Conservation (phyloP, 139 green algal genomes). For the Chlamydomonas sphaeroides region DNA sequence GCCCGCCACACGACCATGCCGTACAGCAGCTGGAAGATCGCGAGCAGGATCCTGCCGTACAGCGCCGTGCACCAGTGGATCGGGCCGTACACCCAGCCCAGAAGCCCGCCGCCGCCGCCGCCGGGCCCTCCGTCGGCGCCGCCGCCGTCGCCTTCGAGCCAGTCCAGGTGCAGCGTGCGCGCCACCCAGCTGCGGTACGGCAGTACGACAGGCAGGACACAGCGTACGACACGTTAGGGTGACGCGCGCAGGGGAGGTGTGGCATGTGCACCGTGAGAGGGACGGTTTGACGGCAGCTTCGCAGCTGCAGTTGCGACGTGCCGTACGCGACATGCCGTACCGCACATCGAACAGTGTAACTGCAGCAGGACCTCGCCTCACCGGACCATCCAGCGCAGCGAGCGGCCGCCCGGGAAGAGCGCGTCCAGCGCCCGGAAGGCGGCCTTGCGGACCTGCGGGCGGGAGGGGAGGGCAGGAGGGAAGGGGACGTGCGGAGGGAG, state of each 20-base stretch:
- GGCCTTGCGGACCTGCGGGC: slow-evolving; percentile 57
- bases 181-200: slow-evolving; percentile 2
- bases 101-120: not conserved
- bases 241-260: too few relatives aligned
- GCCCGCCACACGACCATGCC: slow-evolving; percentile 36
- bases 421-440: slow-evolving; percentile 63
- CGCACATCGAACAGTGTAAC: too few relatives aligned
- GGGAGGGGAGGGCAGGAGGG: too few relatives aligned
- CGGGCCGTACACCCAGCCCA: slow-evolving; percentile 13
- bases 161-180: slow-evolving; percentile 25
- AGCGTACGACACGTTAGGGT: too few relatives aligned
- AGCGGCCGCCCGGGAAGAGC: slow-evolving; percentile 74
- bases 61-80: slow-evolving; percentile 30
- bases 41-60: slow-evolving; percentile 27
- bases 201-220: too few relatives aligned
- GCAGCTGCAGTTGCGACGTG: too few relatives aligned
- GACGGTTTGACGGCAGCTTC: too few relatives aligned
- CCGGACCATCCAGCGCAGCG: slow-evolving; percentile 63
- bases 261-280: too few relatives aligned
- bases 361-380: too few relatives aligned
- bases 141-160: slow-evolving; percentile 2
- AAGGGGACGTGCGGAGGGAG: too few relatives aligned
- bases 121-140: not conserved
- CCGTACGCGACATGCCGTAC: too few relatives aligned
- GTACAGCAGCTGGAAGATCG: slow-evolving; percentile 25